Evolutionary conservation across 23 red algal species (phyloP), one percentile per base, ranked within the genome.

Genomic region (Gracilariopsis chorda): DNA sequence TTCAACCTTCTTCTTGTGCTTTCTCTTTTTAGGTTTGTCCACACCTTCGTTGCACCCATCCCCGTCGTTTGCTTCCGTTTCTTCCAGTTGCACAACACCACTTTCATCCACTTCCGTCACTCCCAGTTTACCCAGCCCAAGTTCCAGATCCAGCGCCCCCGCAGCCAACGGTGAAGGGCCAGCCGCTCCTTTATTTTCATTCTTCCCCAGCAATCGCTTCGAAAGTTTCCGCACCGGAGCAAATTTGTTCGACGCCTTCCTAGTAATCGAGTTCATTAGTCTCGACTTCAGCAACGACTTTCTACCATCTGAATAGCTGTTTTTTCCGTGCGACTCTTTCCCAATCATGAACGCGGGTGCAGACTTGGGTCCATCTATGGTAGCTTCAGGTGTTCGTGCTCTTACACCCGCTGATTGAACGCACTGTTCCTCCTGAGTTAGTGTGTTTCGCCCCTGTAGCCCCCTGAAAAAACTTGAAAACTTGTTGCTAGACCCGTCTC

Each of bases 201-300:
- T 70, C 23, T 37, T 33, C 63, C 43, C 43, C 77, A 81, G 56
- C 36, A 84, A 46, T 65, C 80, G 65, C 35, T 65, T 61, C 2
- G 80, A 84, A 35, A 84, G 44, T 41, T 84, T 84, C 41, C 80
- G 40, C 17, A 84, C 80, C 25, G 80, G 80, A 14, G 80, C 80
- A 17, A 84, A 47, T 16, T 62, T 61, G 16, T 42, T 70, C 36
- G 43, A 58, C 1, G 44, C 61, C 12, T 69, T 62, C 36, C 33
- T 49, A 20, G 33, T 49, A 19, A 84, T 20, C 14, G 80, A 17
- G 7, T 35, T 65, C 19, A 40, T 44, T 17, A 84, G 43, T 29
- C 48, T 84, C 14, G 46, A 41, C 59, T 20, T 70, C 6, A 51
- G 11, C 6, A 19, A 64, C 24, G 43, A 29, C 33, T 84, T 60